A percentile compares a stretch with the other conserved stretches of the same genome.
phyloP scores from a whole-genome alignment of 805 yeast genomes.

The Scheffersomyces coipomensis region DNA sequence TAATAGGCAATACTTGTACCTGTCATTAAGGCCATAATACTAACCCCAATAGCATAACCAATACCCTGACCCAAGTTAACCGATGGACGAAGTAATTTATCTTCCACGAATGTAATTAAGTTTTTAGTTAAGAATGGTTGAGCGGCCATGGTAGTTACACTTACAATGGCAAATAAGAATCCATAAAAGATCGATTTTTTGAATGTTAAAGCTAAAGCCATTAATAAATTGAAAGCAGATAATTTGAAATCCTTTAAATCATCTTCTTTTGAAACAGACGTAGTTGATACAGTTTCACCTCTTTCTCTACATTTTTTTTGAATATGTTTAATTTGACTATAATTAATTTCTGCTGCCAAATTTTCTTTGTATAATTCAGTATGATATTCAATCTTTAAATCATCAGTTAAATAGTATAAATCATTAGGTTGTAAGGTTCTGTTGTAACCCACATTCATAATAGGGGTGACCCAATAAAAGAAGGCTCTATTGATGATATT shows the following conservation, averaged over 20 bases:
- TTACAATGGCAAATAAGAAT: not conserved
- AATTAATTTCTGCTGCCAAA: constrained; percentile 13
- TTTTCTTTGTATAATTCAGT: constrained; percentile 9
- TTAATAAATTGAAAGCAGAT: constrained; percentile 16
- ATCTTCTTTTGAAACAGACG: constrained; percentile 12
- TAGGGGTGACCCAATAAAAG: constrained; percentile 65
- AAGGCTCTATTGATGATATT: constrained; percentile 39
- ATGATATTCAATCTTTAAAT: constrained; percentile 27
- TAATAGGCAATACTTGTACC: constrained; percentile 48
- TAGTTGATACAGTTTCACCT: constrained; percentile 13
- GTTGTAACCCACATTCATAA: constrained; percentile 62
- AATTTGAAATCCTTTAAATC: constrained; percentile 25
- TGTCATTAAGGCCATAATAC: constrained; percentile 8
- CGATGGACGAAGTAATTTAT: constrained; percentile 16
- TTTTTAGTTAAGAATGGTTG: constrained; percentile 26
- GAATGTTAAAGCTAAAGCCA: constrained; percentile 22
- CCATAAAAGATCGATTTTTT: constrained; percentile 14
- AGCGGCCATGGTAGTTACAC: constrained; percentile 5
- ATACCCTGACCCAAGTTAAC: constrained; percentile 22
- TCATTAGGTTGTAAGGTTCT: constrained; percentile 64
- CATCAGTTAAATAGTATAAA: constrained; percentile 35
- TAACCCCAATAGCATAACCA: constrained; percentile 33
- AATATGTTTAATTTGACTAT: constrained; percentile 12
- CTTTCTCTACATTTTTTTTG: constrained; percentile 20
- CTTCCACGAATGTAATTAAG: constrained; percentile 29